Base-by-base conservation (phyloP, 768 basidiomycete genomes). In the Psilocybe tampanensis region DNA sequence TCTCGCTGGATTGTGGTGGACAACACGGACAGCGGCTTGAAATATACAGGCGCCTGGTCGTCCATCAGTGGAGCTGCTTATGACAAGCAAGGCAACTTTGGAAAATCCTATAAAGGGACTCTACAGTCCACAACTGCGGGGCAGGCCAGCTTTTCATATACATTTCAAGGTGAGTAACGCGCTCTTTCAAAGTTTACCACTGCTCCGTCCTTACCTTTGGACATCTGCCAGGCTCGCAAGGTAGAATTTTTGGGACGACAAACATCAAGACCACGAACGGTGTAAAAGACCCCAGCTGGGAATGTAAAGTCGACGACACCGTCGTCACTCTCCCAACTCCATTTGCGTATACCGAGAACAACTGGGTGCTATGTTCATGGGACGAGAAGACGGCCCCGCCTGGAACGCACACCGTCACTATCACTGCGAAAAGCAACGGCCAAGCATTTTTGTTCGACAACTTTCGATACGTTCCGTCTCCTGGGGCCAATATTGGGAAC, bases 341-440 rank as follows among this genome's bases (percentile, higher is more conserved):
- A 18, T 62, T 58, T 18, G 18, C 56, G 1, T 59, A 49, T 5
- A 44, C 43, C 0, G 54, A 58, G 26, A 64, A 68, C 47, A 63
- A 65, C 18, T 68, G 63, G 59, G 49, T 48, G 42, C 52, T 66
- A 12, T 68, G 67, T 47, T 18, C 36, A 41, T 64, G 59, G 61
- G 50, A 45, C 33, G 29, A 42, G 1, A 50, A 44, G 12, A 51
- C 36, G 5, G 24, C 56, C 2, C n/a, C 56, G 0, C 26, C 47
- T 3, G 64, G 61, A 23, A 47, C 48, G 19, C 65, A 68, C 47
- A 63, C 61, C 7, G 19, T 66, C 15, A 61, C 61, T 2, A 56
- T 68, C 13, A 62, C 55, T 6, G 62, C 57, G 12, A 56, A 36
- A 17, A 56, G 55, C 44, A 50, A 47, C 12, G 52, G 56, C 15